Base-by-base conservation (phyloP, 257 asterid species). In the Solanum boliviense region DNA sequence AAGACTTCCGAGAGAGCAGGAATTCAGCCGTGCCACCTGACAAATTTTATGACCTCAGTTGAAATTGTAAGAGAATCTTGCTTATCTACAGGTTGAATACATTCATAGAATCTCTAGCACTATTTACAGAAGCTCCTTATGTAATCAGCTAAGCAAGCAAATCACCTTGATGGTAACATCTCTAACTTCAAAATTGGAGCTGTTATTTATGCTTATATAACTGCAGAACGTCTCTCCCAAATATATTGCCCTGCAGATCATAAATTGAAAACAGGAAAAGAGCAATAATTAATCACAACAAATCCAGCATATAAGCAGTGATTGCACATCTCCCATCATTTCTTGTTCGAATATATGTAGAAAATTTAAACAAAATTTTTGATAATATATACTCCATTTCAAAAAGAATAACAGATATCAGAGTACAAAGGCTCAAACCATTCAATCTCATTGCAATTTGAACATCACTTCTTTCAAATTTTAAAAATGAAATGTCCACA, bases 221-320 rank as follows among this genome's bases (percentile, higher is more conserved):
- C 99, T 95, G 98, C 99, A 95, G 89, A 97, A 97, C 27, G 99
- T 97, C 96, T 97, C 99, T 88, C 99, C 99, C 91, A 97, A 89
- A 92, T 95, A 97, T 91, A 97, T 97, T 71, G 99, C 99, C 92
- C 99, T 97, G 87, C 89, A 90, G 86, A 75, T 34, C 65, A 87
- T 21, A 36, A 15, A 27, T 34, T 44, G 10, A 13, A 62, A 38
- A 72, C 21, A 13, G 78, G 18, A 31, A 27, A 16, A 73, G 21
- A 87, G 74, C 31, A 85, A 31, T 23, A 73, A 48, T 7, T 89
- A 85, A 86, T 48, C 73, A 32, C 38, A 13, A 18, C 70, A 18
- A 7, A 13, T 48, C 85, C 85, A 81, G 2, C 70, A 81, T 46
- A 29, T 48, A 48, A 29, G 31, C 85, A 16, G 39, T 5, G 70